Evolutionary conservation across 345 rosid species (phyloP).

Genomic region (Orychophragmus violaceus): DNA sequence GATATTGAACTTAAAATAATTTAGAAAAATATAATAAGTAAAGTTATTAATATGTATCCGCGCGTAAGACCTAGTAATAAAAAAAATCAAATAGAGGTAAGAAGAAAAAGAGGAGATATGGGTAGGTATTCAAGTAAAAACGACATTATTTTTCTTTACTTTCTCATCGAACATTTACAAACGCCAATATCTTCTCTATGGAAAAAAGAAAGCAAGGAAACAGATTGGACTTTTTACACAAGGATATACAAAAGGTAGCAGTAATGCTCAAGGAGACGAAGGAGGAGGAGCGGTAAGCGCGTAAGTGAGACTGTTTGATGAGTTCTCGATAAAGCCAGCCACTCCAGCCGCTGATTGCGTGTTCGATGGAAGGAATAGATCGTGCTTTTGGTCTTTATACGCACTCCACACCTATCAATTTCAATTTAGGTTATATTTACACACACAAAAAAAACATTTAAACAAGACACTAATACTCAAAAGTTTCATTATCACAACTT

Average conservation of each 20-base stretch:
- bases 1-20: too few species aligned
- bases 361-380: conserved; percentile 90
- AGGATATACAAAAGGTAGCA: conserved; percentile 15
- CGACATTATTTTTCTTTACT: neutral
- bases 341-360: conserved; percentile 96
- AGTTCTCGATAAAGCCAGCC: conserved; percentile 89
- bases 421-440: too few species aligned
- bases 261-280: conserved; percentile 17
- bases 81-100: neutral
- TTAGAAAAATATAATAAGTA: too few species aligned
- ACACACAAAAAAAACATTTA: too few species aligned
- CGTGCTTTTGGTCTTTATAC: conserved; percentile 96
- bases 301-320: conserved; percentile 70
- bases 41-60: too few species aligned
- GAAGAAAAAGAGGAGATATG: too few species aligned
- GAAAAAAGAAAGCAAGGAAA: conserved; percentile 5
- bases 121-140: neutral
- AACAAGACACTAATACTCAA: too few species aligned
- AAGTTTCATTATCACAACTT: too few species aligned
- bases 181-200: conserved; percentile 11
- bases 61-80: too few species aligned
- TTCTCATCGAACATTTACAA: conserved; percentile 31
- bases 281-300: conserved; percentile 76
- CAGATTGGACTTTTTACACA: conserved; percentile 22
- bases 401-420: conserved; percentile 99